Evolutionary conservation across 345 rosid species (phyloP).

Genomic region (Erysimum cheiranthoides): DNA sequence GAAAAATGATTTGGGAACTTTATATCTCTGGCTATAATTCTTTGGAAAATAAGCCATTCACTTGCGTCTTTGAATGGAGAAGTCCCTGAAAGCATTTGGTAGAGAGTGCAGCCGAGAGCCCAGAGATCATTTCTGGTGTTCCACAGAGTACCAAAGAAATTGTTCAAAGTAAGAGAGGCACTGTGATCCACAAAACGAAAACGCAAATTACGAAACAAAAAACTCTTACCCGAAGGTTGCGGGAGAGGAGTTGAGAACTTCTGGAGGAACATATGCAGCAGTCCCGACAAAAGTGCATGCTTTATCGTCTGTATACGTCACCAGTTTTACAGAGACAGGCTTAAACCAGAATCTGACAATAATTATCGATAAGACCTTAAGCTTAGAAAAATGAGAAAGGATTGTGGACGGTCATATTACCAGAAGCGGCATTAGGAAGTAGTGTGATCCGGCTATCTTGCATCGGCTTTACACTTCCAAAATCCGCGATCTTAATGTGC

Average conservation of each 20-base stretch:
- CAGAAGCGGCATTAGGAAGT: constrained; percentile 95
- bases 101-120: constrained; percentile 99
- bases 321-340: constrained; percentile 16
- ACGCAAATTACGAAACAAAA: constrained; percentile 14
- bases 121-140: constrained; percentile 84
- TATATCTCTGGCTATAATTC: constrained; percentile 92
- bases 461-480: constrained; percentile 99
- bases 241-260: constrained; percentile 98
- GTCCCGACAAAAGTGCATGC: constrained; percentile 96
- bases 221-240: constrained; percentile 88
- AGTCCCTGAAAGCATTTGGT: constrained; percentile 99
- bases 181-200: constrained; percentile 34
- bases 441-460: constrained; percentile 88
- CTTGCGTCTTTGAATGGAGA: constrained; percentile 99
- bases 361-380: constrained; percentile 29
- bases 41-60: constrained; percentile 98
- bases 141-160: constrained; percentile 41
- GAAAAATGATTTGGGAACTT: constrained; percentile 90
- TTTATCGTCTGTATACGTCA: constrained; percentile 75
- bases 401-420: constrained; percentile 46
- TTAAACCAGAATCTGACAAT: constrained; percentile 42
- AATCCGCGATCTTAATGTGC: constrained; percentile 97
- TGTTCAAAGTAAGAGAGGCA: constrained; percentile 44
- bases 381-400: constrained; percentile 26
- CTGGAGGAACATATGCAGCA: constrained; percentile 99